phyloP scores from a whole-genome alignment of 2,329 filamentous ascomycete genomes.

The Taxawa tesnikishii region DNA sequence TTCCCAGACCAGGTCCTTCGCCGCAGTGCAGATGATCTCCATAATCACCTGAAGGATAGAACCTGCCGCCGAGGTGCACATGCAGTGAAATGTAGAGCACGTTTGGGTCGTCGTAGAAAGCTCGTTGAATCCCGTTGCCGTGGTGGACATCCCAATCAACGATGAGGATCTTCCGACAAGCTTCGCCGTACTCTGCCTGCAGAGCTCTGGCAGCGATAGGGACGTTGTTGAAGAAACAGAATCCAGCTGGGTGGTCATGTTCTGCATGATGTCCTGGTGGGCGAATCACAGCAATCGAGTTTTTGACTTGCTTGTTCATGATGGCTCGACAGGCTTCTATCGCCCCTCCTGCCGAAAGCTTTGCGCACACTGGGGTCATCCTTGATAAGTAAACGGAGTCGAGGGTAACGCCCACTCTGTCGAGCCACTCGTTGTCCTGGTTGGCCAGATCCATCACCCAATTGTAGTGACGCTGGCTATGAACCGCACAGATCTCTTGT shows the following conservation, averaged over 20 bases:
- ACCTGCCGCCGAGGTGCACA: slow-evolving; percentile 69
- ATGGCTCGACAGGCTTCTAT: slow-evolving; percentile 96
- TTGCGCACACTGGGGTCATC: slow-evolving; percentile 48
- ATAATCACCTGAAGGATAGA: slow-evolving; percentile 61
- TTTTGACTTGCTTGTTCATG: slow-evolving; percentile 70
- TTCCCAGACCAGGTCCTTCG: slow-evolving; percentile 43
- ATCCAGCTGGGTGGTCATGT: slow-evolving; percentile 73
- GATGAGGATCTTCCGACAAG: slow-evolving; percentile 80
- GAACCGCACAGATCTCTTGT: slow-evolving; percentile 70
- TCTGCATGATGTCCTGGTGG: slow-evolving; percentile 95
- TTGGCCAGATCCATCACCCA: slow-evolving; percentile 45
- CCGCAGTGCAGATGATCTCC: slow-evolving; percentile 50
- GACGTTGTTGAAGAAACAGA: slow-evolving; percentile 97
- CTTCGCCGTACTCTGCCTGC: slow-evolving; percentile 65
- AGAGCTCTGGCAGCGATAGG: slow-evolving; percentile 84
- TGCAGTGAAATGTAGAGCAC: slow-evolving; percentile 93
- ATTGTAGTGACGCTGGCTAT: slow-evolving; percentile 62
- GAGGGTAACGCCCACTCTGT: slow-evolving; percentile 37
- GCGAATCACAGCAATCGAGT: slow-evolving; percentile 88
- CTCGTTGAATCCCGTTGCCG: slow-evolving; percentile 89
- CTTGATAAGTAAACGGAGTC: slow-evolving; percentile 32
- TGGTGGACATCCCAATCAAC: slow-evolving; percentile 78
- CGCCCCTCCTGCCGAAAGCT: slow-evolving; percentile 79
- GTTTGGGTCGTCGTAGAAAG: slow-evolving; percentile 90
- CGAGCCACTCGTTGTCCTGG: slow-evolving; percentile 48